phyloP scores from a whole-genome alignment of 164 flowering plant genomes.

The Paratinospora sagittata region DNA sequence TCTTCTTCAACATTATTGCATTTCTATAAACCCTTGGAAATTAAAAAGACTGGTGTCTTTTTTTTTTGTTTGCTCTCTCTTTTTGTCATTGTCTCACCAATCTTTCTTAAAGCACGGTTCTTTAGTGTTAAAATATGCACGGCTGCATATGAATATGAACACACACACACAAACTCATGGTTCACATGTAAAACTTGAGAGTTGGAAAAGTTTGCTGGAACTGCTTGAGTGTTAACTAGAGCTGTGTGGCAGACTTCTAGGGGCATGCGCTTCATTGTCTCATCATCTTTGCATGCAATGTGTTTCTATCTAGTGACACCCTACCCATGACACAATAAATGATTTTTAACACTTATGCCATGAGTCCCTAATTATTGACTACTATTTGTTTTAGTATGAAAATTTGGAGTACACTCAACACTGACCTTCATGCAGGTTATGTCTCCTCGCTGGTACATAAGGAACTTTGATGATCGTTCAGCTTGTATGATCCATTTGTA shows the following conservation, averaged over 20 bases:
- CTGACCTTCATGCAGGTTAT: constrained; percentile 40
- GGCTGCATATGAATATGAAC: too few relatives aligned
- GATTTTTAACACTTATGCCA: not conserved
- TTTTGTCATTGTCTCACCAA: not conserved
- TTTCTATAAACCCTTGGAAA: not conserved
- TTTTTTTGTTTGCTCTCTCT: not conserved
- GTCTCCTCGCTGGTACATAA: constrained; percentile 87
- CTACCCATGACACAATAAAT: not conserved
- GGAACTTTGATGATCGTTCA: constrained; percentile 52
- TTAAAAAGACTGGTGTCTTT: too few relatives aligned
- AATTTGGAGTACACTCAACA: not conserved
- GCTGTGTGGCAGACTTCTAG: not conserved
- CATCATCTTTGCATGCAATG: not conserved
- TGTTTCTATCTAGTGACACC: too few relatives aligned
- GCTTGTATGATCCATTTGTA: constrained; percentile 82
- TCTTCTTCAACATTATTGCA: too few relatives aligned
- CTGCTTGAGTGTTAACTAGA: not conserved
- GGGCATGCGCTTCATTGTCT: not conserved
- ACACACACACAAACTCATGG: not conserved
- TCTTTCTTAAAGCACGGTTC: too few relatives aligned
- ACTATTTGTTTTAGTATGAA: not conserved
- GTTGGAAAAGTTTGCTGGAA: not conserved
- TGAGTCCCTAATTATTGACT: not conserved
- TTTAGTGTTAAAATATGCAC: too few relatives aligned
- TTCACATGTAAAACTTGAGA: not conserved